phyloP scores from a whole-genome alignment of 78 protist genomes.

The Polysphondylium violaceum region DNA sequence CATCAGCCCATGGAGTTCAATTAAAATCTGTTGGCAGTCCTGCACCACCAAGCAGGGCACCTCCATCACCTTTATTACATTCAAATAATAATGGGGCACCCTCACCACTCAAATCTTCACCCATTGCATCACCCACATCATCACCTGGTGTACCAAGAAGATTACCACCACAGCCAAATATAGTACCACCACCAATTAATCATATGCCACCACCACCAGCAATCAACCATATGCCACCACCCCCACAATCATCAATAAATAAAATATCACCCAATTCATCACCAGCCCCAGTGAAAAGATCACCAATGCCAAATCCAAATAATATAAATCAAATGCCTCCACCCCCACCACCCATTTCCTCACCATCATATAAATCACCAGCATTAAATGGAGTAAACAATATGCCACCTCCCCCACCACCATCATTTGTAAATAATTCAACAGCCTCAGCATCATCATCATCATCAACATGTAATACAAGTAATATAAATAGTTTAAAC shows the following conservation, averaged over 20 bases:
- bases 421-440: not conserved
- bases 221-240: constrained; percentile 25
- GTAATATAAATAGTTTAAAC: not conserved
- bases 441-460: too few relatives aligned
- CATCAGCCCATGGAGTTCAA: constrained; percentile 4
- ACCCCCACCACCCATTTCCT: constrained; percentile 12
- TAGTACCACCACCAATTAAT: constrained; percentile 5
- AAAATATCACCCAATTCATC: too few relatives aligned
- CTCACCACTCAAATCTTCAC: constrained; percentile 2
- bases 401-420: constrained; percentile 31
- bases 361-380: not conserved
- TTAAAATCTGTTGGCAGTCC: constrained; percentile 24
- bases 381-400: not conserved
- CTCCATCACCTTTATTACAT: not conserved
- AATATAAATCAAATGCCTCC: not conserved
- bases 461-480: too few relatives aligned
- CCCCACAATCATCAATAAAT: not conserved
- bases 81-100: not conserved
- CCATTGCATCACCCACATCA: not conserved
- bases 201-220: not conserved
- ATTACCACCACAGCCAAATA: constrained; percentile 14
- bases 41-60: constrained; percentile 6
- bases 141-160: constrained; percentile 2
- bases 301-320: not conserved
- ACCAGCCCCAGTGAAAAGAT: too few relatives aligned